A percentile compares a stretch with the other conserved stretches of the same genome.
phyloP scores from a whole-genome alignment of 352 stramenopile species.

The Phytophthora ramorum region DNA sequence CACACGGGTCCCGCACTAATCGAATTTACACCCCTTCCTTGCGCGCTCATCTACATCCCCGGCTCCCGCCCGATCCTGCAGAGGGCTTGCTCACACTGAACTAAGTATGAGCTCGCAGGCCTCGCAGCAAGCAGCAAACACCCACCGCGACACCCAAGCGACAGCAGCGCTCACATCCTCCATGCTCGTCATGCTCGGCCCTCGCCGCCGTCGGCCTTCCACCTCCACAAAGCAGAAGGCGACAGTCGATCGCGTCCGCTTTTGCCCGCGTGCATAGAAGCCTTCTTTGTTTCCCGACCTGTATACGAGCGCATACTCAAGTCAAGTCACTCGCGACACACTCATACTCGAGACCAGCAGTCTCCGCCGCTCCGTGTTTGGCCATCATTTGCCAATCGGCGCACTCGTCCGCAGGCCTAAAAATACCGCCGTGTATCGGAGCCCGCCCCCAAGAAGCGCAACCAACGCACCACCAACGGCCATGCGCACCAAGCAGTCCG shows the following conservation, averaged over 20 bases:
- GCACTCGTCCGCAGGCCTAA: constrained; percentile 10
- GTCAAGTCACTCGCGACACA: constrained; percentile 22
- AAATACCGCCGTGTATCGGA: background rate
- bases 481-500: constrained; percentile 59
- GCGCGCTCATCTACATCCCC: constrained; percentile 27
- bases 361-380: background rate
- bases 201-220: background rate
- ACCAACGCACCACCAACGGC: background rate
- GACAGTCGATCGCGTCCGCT: background rate
- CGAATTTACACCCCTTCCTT: constrained; percentile 5
- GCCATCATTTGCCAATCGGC: constrained; percentile 38
- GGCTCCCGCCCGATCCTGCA: no score
- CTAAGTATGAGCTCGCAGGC: background rate
- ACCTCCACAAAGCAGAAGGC: constrained; percentile 2
- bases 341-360: constrained; percentile 20
- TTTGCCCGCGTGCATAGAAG: constrained; percentile 26
- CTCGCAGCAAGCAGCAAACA: no score
- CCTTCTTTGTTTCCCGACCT: constrained; percentile 18
- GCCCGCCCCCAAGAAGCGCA: no score
- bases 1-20: constrained; percentile 16
- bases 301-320: constrained; percentile 36
- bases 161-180: no score
- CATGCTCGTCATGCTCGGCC: no score
- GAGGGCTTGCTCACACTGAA: constrained; percentile 17
- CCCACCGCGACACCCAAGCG: no score